phyloP scores from a whole-genome alignment of 2,329 filamentous ascomycete species.

The Aspergillus carbonarius region DNA sequence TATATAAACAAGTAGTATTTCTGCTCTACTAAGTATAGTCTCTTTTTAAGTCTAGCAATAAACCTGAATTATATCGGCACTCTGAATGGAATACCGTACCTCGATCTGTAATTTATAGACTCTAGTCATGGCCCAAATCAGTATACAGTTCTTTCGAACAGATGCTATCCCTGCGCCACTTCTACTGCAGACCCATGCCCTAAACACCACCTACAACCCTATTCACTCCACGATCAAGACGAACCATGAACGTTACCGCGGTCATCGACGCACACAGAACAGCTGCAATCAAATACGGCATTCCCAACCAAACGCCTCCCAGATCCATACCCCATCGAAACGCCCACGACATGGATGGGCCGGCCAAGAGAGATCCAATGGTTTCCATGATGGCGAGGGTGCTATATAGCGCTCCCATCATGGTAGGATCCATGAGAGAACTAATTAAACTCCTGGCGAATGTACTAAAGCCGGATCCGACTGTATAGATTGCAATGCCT shows the following conservation, averaged over 20 bases:
- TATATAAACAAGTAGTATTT: too few relatives aligned
- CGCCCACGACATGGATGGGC: background rate
- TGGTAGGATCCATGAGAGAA: background rate
- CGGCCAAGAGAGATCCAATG: background rate
- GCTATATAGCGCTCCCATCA: background rate
- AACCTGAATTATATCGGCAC: too few relatives aligned
- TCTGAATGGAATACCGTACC: too few relatives aligned
- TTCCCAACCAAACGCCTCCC: background rate
- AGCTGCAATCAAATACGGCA: background rate
- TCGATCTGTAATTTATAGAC: too few relatives aligned
- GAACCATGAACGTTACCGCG: background rate
- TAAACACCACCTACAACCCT: too few relatives aligned
- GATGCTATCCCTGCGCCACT: too few relatives aligned
- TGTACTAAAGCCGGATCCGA: background rate
- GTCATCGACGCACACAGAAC: background rate
- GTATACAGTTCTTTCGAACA: too few relatives aligned
- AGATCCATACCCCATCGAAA: background rate
- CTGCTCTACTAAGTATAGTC: too few relatives aligned
- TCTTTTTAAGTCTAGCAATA: too few relatives aligned
- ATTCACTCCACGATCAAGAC: too few relatives aligned
- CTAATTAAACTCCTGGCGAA: background rate
- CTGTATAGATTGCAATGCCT: background rate
- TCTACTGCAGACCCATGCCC: too few relatives aligned
- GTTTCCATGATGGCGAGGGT: background rate
- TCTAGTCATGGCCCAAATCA: too few relatives aligned